Conservation (phyloP, 192 early-diverging fungal species). For the Pecoramyces ruminantium region DNA sequence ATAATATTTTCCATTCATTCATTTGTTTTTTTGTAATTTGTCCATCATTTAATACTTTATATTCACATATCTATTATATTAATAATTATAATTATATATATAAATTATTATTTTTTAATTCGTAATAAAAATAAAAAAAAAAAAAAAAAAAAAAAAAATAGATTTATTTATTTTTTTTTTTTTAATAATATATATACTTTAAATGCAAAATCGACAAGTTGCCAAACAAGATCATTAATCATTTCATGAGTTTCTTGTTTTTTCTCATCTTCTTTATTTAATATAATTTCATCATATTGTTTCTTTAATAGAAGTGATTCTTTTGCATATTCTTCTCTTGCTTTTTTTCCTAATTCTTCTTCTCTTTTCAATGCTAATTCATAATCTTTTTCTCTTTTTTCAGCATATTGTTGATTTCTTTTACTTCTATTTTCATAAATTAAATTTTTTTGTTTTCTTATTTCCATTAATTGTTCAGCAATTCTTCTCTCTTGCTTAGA, state of each 20-base stretch:
- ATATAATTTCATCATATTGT: conserved; percentile 31
- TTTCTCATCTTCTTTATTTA: conserved; percentile 12
- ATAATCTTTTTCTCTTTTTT: conserved; percentile 32
- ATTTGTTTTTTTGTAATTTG: conserved; percentile 23
- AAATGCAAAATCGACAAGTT: conserved; percentile 24
- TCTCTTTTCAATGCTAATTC: conserved; percentile 30
- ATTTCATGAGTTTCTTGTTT: conserved; percentile 7
- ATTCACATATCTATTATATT: conserved; percentile 33
- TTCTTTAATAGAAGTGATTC: conserved; percentile 18
- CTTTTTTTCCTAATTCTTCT: conserved; percentile 13
- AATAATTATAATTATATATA: too few species aligned
- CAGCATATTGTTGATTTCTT: conserved; percentile 32
- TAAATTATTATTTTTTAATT: too few species aligned
- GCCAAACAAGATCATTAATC: conserved; percentile 16
- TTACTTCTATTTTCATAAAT: conserved; percentile 27
- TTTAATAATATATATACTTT: conserved; percentile 13
- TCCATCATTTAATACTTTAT: conserved; percentile 27
- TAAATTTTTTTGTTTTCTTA: conserved; percentile 36
- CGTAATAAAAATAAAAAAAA: conserved; percentile 5
- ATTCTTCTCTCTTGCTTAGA: conserved; percentile 45
- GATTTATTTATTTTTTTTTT: too few species aligned
- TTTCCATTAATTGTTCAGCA: conserved; percentile 37
- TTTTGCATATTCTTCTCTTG: conserved; percentile 19
- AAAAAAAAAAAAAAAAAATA: not conserved
- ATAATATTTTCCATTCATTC: conserved; percentile 36